A percentile compares a stretch with the other conserved stretches of the same genome.
Conservation (phyloP, 164 flowering plant genomes). For the Nelumbo lutea region DNA sequence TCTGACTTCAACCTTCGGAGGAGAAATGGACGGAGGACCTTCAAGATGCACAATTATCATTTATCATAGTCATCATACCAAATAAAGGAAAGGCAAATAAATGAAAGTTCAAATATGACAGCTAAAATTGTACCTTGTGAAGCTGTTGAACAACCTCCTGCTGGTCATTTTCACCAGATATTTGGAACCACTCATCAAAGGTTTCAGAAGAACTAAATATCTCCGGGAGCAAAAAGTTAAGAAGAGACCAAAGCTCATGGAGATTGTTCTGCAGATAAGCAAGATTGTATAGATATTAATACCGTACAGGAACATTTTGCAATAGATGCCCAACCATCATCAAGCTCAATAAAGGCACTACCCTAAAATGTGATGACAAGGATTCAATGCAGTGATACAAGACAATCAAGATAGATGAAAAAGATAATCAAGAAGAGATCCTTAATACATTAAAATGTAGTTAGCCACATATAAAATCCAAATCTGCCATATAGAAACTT, state of each 20-base stretch:
- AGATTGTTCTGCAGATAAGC: conserved; percentile 81
- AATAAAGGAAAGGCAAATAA: too few relatives aligned
- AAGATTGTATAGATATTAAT: background rate
- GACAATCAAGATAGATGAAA: too few relatives aligned
- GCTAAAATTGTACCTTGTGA: conserved; percentile 63
- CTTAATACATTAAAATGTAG: too few relatives aligned
- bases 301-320: background rate
- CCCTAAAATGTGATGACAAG: background rate
- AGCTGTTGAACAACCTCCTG: conserved; percentile 98
- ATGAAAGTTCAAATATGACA: background rate
- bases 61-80: too few relatives aligned
- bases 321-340: background rate
- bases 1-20: conserved; percentile 96
- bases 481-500: too few relatives aligned
- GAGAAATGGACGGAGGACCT: conserved; percentile 99
- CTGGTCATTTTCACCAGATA: conserved; percentile 95
- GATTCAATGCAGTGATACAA: too few relatives aligned
- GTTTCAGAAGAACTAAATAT: conserved; percentile 98
- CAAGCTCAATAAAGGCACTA: background rate
- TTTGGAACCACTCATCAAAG: conserved; percentile 99
- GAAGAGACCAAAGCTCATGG: conserved; percentile 97
- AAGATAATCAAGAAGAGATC: too few relatives aligned
- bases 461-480: too few relatives aligned
- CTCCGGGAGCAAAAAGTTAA: conserved; percentile 92
- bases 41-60: background rate